Evolutionary conservation across 2,329 filamentous ascomycete genomes (phyloP).

Genomic region (Botrytis galanthina): DNA sequence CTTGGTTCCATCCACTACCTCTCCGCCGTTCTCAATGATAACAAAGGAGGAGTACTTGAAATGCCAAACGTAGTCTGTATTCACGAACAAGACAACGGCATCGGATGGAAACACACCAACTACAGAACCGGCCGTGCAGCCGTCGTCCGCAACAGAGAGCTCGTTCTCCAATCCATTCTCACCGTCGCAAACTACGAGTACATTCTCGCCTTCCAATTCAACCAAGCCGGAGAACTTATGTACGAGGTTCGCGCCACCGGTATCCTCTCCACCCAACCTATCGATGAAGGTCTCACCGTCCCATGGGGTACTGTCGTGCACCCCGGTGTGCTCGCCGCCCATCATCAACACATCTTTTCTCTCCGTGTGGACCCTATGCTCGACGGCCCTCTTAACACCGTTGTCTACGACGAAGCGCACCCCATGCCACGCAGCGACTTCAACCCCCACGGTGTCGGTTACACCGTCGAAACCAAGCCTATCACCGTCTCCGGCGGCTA

Average conservation of each 20-base stretch:
- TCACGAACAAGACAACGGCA: conserved; percentile 68
- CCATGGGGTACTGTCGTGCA: conserved; percentile 68
- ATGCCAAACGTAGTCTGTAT: conserved; percentile 69
- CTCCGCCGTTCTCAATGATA: conserved; percentile 55
- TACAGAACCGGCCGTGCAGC: conserved; percentile 62
- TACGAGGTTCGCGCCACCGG: conserved; percentile 69
- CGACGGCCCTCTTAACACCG: conserved; percentile 53
- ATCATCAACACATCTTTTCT: conserved; percentile 77
- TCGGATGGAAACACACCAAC: conserved; percentile 69
- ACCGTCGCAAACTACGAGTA: conserved; percentile 73
- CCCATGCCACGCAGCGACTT: conserved; percentile 55
- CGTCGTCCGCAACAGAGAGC: conserved; percentile 60
- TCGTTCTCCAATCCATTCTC: conserved; percentile 68
- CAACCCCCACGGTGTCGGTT: conserved; percentile 54
- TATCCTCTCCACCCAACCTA: conserved; percentile 64
- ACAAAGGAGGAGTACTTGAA: conserved; percentile 55
- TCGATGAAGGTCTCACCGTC: conserved; percentile 62
- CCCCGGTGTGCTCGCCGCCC: conserved; percentile 64
- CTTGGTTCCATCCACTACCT: conserved; percentile 69
- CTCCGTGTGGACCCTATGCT: conserved; percentile 62
- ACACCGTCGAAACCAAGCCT: conserved; percentile 48
- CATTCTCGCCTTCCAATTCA: conserved; percentile 69
- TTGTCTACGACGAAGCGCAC: conserved; percentile 58
- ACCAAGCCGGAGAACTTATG: conserved; percentile 64
- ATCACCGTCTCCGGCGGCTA: conserved; percentile 48